Base-by-base conservation (phyloP, 176 grass and related monocot genomes). In the Panicum miliaceum region DNA sequence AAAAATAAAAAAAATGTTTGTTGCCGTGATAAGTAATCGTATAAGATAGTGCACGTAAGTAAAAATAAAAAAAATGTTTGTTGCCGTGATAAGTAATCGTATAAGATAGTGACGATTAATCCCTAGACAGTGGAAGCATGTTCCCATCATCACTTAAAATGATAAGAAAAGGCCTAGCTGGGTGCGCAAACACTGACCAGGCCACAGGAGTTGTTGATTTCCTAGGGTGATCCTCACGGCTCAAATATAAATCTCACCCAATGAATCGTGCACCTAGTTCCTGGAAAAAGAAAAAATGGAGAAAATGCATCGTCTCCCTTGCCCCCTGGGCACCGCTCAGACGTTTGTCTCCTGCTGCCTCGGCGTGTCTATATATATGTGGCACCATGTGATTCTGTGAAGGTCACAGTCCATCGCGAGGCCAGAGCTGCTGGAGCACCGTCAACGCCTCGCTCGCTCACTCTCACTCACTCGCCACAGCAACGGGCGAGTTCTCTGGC, bases 351-450 rank as follows among this genome's bases (percentile, higher is more conserved):
- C 38, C 10, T 86, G 34, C 22, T 54, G 72, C 47, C 35, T 71
- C 3, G n/a, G 16, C 13, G 35, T 19, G 34, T 18, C 29, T 89
- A 77, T 86, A 86, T 86, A 83, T 79, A 35, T 23, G 27, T 25
- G 58, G 38, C 47, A 41, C 29, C 79, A 51, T 73, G 56, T 64
- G 66, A 26, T 47, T 79, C 34, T 35, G 66, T 66, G 84, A 82
- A 83, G 56, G 65, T 52, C 64, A 18, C 40, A 4, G 76, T 60
- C 4, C 32, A 53, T 41, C 6, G 51, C 22, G 68, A 19, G 7
- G 11, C 27, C 63, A 18, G 9, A 36, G 62, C 59, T 68, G 50
- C 38, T 45, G 46, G 11, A 56, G 22, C 54, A 50, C 43, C 35
- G 52, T 54, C 6, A 47, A 29, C 48, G 20, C 34, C 60, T 65